These are phyloP conservation scores for Lathyrus oleraceus DNA, from an alignment of 306 rosid species.

Conservation along the genomic window DNA sequence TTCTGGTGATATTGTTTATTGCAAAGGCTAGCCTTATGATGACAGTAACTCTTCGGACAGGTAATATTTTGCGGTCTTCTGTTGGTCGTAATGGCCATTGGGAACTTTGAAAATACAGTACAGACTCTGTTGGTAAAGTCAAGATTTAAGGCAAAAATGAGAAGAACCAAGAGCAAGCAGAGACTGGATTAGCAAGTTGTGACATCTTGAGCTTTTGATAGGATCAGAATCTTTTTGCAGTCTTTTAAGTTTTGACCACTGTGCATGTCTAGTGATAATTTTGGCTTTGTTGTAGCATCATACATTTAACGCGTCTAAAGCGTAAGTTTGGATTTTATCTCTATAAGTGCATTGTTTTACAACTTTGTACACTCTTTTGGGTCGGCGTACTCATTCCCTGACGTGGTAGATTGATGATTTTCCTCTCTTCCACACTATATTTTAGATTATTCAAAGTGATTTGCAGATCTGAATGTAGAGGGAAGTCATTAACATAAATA, in stretches of 20 bases:
- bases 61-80: constrained; percentile 84
- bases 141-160: constrained; percentile 97
- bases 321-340: constrained; percentile 38
- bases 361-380: constrained; percentile 28
- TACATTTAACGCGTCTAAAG: constrained; percentile 26
- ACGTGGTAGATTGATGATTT: constrained; percentile 3
- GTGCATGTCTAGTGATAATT: constrained; percentile 41
- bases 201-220: constrained; percentile 29
- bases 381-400: constrained; percentile 18
- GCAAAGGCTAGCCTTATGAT: constrained; percentile 5
- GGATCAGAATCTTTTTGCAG: constrained; percentile 38
- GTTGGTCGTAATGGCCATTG: constrained; percentile 85
- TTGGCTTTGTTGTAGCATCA: constrained; percentile 43
- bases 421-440: neutral
- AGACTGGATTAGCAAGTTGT: constrained; percentile 51
- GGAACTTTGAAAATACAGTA: constrained; percentile 88
- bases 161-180: constrained; percentile 86
- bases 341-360: neutral
- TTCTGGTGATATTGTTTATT: constrained; percentile 21
- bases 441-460: neutral
- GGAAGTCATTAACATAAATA: neutral
- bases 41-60: constrained; percentile 51
- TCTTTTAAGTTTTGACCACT: constrained; percentile 48
- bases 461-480: neutral
- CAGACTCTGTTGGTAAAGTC: constrained; percentile 82